Base-by-base conservation (phyloP, 2,329 filamentous ascomycete genomes). In the Pseudophaeomoniella oleicola region DNA sequence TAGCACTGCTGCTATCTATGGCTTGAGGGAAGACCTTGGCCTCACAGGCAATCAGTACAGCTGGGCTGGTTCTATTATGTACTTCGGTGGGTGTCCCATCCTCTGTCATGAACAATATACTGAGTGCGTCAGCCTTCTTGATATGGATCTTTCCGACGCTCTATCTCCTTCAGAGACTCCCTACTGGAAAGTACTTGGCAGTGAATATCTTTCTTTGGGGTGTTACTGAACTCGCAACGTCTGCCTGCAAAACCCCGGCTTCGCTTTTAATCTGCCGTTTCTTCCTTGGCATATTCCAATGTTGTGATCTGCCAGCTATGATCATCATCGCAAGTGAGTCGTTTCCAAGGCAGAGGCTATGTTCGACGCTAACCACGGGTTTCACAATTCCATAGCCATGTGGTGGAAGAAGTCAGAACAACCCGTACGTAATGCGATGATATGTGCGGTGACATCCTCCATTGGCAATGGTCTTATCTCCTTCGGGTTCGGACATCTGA, bases 301-400 rank as follows among this genome's bases (percentile, higher is more conserved):
- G 38, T 32, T 44, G 37, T 32, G 45, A 46, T 18, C 40, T 41
- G 5, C 46, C 45, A 4, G 43, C 42, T 14, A 59, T 72, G 37
- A 64, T 69, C 29, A 57, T 70, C n/a, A n/a, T n/a, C n/a, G n/a
- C n/a, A n/a, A n/a, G n/a, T n/a, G n/a, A n/a, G n/a, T n/a, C n/a
- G n/a, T n/a, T n/a, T n/a, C n/a, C n/a, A n/a, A n/a, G n/a, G n/a
- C n/a, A n/a, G n/a, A n/a, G n/a, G n/a, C n/a, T n/a, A n/a, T n/a
- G n/a, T n/a, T n/a, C n/a, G n/a, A n/a, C n/a, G n/a, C n/a, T n/a
- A n/a, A n/a, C n/a, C n/a, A n/a, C n/a, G n/a, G n/a, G n/a, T n/a
- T n/a, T n/a, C n/a, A n/a, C n/a, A n/a, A n/a, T n/a, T 60, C 71
- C 34, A 70, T 66, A 1, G 56, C 57, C 10, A 64, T 64, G 54